Evolutionary conservation across 2,329 filamentous ascomycete species (phyloP), one percentile per base, ranked within the genome.

Genomic region (Magnaporthiopsis rhizophila): DNA sequence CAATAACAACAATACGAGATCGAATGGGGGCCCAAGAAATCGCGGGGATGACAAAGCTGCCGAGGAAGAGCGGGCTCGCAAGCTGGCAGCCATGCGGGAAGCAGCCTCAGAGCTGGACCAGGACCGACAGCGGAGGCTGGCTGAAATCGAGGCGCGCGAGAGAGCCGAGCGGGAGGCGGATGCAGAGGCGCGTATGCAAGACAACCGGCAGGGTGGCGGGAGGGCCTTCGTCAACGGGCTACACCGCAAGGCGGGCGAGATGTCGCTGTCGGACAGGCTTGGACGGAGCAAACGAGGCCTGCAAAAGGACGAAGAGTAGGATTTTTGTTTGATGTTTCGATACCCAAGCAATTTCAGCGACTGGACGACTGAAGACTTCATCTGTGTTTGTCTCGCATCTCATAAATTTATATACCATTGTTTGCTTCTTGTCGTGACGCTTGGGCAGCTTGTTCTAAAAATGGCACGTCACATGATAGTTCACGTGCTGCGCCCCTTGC

Each of bases 1-100:
- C 8, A 63, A 60, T 61, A 38, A 60, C 26, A 34, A 57, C 3
- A 28, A 58, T 4, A 30, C 30, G 30, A 59, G 21, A 34, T 6
- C 30, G 1, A 36, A 36, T 15, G 32, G 30, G 24, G 30, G 30
- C 32, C 30, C 53, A 28, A 58, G 58, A 15, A 61, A 60, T 28
- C 50, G 32, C 24, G 30, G 45, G 13, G 56, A 64, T 45, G 63
- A 64, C 60, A 64, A 59, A 24, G 62, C 45, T 11, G 56, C 56
- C 13, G 82, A 82, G 26, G 83, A 85, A 28, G 86, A 89, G 67
- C 81, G 82, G n/a, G 86, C 86, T 15, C 82, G 83, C 30, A 90
- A 86, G 72, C 76, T 92, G 24, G 89, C 87, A 21, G 87, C 86
- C 11, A 92, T 92, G 89, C 88, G 90, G 73, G 82, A 83, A 24